Base-by-base conservation (phyloP, 768 basidiomycete species). In the Gloeopeniophorella convolvens region DNA sequence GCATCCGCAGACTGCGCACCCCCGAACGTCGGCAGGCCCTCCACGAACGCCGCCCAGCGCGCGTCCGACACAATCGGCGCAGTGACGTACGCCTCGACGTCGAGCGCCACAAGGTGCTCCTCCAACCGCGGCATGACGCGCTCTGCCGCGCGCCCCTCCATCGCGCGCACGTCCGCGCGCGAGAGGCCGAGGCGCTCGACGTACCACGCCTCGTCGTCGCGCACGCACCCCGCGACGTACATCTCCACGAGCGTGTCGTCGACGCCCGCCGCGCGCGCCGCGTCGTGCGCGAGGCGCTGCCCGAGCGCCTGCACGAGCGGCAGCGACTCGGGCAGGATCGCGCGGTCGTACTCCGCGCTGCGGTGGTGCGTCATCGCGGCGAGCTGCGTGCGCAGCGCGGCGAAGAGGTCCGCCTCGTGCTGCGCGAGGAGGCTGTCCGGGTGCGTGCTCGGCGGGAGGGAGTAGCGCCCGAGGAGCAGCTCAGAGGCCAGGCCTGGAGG, bases 391-490 rank as follows among this genome's bases (percentile, higher is more conserved):
- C 48, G 47, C 15, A 53, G 47, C 26, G 62, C 58, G 3, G 51
- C 23, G 70, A 70, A 40, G 59, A 42, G 15, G 75, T 70, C 49
- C 1, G 21, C 48, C 48, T 66, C 66, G 52, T 83, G 80, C 1
- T 62, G 68, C 1, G 79, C 76, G 9, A 82, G 72, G 20, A 81
- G 66, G 5, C 78, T 76, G 45, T 75, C 71, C 0, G 64, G 62
- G 45, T 64, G 21, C n/a, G 63, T 64, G 3, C 76, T 59, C 33
- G 71, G 68, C 13, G 80, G 79, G 12, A 82, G 63, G 8, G 43
- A 52, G 57, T 79, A 80, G 27, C 79, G 75, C n/a, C 68, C 65
- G 31, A 77, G 75, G 11, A 84, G 68, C 37, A 83, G 62, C 62
- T 83, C 82, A 21, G 79, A 62, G 67, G 68, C 79, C 73, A 59